Conservation (phyloP, 306 rosid species). For the Vigna angularis region DNA sequence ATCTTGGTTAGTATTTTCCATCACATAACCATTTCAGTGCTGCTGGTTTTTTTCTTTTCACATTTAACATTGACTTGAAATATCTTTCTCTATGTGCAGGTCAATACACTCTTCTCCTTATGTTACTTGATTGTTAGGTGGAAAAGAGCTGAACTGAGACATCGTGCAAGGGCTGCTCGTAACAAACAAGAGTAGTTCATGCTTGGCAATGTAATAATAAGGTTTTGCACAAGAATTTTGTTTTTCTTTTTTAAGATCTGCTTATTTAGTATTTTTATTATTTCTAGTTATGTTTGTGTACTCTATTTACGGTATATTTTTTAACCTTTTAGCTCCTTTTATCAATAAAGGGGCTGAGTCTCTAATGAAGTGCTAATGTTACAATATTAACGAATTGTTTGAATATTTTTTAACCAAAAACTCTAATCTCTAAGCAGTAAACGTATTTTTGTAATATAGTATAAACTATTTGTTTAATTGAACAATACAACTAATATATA, state of each 20-base stretch:
- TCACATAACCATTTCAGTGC: neutral
- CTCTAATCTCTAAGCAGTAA: no score
- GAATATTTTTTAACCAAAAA: no score
- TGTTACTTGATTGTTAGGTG: conserved; percentile 86
- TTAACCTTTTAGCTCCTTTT: neutral
- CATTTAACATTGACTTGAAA: conserved; percentile 27
- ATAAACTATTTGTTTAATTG: no score
- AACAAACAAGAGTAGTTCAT: conserved; percentile 70
- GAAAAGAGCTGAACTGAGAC: conserved; percentile 95
- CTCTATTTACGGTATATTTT: neutral
- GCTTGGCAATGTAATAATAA: conserved; percentile 31
- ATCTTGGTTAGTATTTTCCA: conserved; percentile 73
- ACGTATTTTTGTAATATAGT: no score
- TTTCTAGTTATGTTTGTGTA: conserved; percentile 11
- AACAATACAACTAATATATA: no score
- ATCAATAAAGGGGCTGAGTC: neutral
- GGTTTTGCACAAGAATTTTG: conserved; percentile 15
- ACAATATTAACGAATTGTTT: neutral
- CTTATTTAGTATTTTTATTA: conserved; percentile 1
- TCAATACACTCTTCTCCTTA: conserved; percentile 85
- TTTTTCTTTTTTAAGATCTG: neutral
- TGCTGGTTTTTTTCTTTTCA: conserved; percentile 23
- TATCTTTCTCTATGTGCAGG: conserved; percentile 57
- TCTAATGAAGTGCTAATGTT: neutral
- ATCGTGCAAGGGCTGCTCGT: conserved; percentile 78